Evolutionary conservation across 164 flowering plant genomes (phyloP), one percentile per base, ranked within the genome.

Genomic region (Umbellularia californica): DNA sequence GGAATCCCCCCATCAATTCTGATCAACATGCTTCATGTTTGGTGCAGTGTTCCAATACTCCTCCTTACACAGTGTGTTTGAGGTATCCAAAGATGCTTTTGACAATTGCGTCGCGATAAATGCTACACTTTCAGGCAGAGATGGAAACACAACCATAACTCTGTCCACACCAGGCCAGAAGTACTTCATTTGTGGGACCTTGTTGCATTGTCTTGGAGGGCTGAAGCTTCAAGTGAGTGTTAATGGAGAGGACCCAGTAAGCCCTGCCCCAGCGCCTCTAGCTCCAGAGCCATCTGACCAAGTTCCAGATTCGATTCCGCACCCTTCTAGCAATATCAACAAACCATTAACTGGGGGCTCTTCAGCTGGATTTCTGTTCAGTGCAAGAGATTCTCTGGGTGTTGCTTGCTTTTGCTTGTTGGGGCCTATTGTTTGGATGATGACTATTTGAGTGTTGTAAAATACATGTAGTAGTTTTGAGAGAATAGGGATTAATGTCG

Each of bases 11-110:
- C 1, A 35, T 35, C 47, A 35, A 35, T 35, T 35, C 5, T 30
- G 24, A 30, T 10, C n/a, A 60, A 64, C 22, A 64, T 25, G 67
- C 17, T 14, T 22, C 28, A 10, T 17, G 7, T 65, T 22, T 41
- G 7, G 19, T 74, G 58, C 77, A 92, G 97, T 79, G 75, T 94
- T 94, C 80, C 97, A 85, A 52, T 89, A 87, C 79, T 88, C 95
- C 6, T 84, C 90, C 9, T 68, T 73, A 52, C 77, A 90, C 71
- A 87, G 81, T 70, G 74, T 90, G 78, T 79, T 76, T 50, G 82
- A 73, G 74, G 92, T 90, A 67, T 68, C 13, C 5, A 63, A 78
- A 76, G 75, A 67, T 3, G 80, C 68, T 65, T 87, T 80, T 76
- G 65, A 73, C 35, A 81, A 23, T 22, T 89, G 94, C 79, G 70